Percentiles rank a stretch among this genome's conserved stretches.
Conservation (phyloP, 2,329 filamentous ascomycete genomes). For the Trematosphaeria pertusa region DNA sequence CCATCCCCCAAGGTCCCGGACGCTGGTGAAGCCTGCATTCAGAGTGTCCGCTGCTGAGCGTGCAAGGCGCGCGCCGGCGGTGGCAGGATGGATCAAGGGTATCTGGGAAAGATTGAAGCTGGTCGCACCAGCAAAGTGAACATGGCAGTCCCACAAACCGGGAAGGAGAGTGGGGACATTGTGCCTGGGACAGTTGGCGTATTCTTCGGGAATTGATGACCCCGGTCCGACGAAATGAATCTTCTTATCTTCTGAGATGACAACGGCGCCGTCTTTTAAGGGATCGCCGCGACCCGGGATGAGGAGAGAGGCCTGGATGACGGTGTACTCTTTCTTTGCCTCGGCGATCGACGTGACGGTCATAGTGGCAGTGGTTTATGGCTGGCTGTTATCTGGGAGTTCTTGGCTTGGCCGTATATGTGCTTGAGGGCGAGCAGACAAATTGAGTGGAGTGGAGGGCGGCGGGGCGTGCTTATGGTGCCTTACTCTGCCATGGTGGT, state of each 20-base stretch:
- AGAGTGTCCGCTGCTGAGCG: slow-evolving; percentile 53
- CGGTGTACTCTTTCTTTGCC: too few species aligned
- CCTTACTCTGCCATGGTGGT: too few species aligned
- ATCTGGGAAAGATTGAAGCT: slow-evolving; percentile 22
- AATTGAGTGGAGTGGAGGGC: too few species aligned
- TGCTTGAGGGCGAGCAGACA: too few species aligned
- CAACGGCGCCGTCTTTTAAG: slow-evolving; percentile 48
- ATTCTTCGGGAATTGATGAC: slow-evolving; percentile 40
- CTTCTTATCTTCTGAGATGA: slow-evolving; percentile 45
- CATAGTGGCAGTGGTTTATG: too few species aligned
- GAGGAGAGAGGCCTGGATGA: slow-evolving; percentile 42
- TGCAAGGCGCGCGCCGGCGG: slow-evolving; percentile 51
- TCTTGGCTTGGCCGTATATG: too few species aligned
- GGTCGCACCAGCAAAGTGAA: slow-evolving; percentile 54
- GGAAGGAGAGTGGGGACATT: slow-evolving; percentile 57
- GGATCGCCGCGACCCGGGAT: slow-evolving; percentile 59
- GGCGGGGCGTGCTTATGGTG: too few species aligned
- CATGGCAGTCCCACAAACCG: slow-evolving; percentile 62
- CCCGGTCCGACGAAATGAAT: slow-evolving; percentile 52
- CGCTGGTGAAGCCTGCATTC: slow-evolving; percentile 59
- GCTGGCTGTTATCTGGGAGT: too few species aligned
- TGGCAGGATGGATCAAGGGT: slow-evolving; percentile 26
- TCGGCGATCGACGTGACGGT: too few species aligned
- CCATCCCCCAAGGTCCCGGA: slow-evolving; percentile 59
- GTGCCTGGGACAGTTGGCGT: slow-evolving; percentile 32